Percentiles rank a stretch among this genome's conserved stretches.
These are phyloP conservation scores for Phellopilus nigrolimitatus DNA, from an alignment of 1,284 basidiomycete genomes.

Conservation along the genomic window DNA sequence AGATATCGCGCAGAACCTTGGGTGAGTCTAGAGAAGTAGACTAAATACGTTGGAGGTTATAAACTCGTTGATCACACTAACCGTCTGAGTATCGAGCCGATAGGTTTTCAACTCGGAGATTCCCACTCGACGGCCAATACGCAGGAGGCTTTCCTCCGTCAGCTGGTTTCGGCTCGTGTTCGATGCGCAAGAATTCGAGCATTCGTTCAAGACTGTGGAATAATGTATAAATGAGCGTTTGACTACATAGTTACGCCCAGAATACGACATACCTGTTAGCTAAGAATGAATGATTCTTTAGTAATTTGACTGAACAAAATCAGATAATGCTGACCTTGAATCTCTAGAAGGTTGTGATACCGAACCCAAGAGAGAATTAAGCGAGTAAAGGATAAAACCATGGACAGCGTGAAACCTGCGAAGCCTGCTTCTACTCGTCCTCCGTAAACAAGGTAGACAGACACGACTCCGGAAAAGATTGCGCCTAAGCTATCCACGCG, in stretches of 20 bases:
- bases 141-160: constrained; percentile 28
- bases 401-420: constrained; percentile 22
- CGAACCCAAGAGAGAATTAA: constrained; percentile 22
- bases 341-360: constrained; percentile 21
- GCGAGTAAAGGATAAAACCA: constrained; percentile 13
- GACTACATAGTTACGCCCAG: background rate
- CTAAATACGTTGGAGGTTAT: no score
- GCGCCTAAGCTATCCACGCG: constrained; percentile 21
- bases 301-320: background rate
- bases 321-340: constrained; percentile 15
- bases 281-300: background rate
- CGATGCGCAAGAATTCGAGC: constrained; percentile 39
- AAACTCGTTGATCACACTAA: constrained; percentile 1
- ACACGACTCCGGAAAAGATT: constrained; percentile 20
- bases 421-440: constrained; percentile 10
- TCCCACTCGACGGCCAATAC: constrained; percentile 41
- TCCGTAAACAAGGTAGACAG: constrained; percentile 22
- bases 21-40: constrained; percentile 23
- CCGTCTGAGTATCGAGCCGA: constrained; percentile 24
- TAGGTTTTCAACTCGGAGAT: constrained; percentile 33
- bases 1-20: constrained; percentile 37
- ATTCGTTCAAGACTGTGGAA: constrained; percentile 35
- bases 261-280: constrained; percentile 20
- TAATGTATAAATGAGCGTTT: background rate
- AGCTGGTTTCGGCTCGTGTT: constrained; percentile 33